A percentile compares a stretch with the other conserved stretches of the same genome.
Conservation (phyloP, 2,329 filamentous ascomycete genomes). For the Claviceps sp. region DNA sequence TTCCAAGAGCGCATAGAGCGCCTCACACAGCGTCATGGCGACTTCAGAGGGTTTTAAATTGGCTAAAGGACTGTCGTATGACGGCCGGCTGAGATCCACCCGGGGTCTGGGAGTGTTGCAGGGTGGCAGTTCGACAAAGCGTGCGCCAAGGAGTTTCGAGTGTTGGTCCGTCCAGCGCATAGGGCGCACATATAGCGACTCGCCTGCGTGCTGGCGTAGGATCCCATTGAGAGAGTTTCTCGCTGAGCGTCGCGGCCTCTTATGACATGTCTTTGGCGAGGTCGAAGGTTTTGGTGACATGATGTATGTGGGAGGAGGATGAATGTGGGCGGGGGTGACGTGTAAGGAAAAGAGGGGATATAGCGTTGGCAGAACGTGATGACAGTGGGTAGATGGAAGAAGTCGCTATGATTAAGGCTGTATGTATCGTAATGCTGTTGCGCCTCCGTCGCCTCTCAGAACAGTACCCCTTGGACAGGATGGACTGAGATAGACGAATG, state of each 20-base stretch:
- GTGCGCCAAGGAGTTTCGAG: constrained; percentile 30
- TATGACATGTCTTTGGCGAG: background rate
- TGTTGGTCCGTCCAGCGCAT: constrained; percentile 44
- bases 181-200: constrained; percentile 36
- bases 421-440: too few species aligned
- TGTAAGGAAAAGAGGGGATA: too few species aligned
- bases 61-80: constrained; percentile 16
- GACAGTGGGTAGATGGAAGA: too few species aligned
- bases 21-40: constrained; percentile 28
- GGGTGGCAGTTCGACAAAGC: constrained; percentile 29
- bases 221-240: constrained; percentile 38
- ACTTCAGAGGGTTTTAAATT: constrained; percentile 26
- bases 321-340: too few species aligned
- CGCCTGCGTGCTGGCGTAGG: constrained; percentile 33
- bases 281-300: background rate
- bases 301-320: too few species aligned
- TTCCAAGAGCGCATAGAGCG: constrained; percentile 30
- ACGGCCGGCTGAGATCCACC: constrained; percentile 18
- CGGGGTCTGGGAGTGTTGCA: constrained; percentile 28
- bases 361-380: too few species aligned
- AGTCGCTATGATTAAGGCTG: too few species aligned
- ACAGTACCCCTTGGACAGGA: too few species aligned
- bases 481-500: too few species aligned
- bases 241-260: constrained; percentile 20
- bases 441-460: too few species aligned